These are phyloP conservation scores for Neoarthrinium moseri DNA, from an alignment of 2,329 filamentous ascomycete genomes.

Conservation along the genomic window DNA sequence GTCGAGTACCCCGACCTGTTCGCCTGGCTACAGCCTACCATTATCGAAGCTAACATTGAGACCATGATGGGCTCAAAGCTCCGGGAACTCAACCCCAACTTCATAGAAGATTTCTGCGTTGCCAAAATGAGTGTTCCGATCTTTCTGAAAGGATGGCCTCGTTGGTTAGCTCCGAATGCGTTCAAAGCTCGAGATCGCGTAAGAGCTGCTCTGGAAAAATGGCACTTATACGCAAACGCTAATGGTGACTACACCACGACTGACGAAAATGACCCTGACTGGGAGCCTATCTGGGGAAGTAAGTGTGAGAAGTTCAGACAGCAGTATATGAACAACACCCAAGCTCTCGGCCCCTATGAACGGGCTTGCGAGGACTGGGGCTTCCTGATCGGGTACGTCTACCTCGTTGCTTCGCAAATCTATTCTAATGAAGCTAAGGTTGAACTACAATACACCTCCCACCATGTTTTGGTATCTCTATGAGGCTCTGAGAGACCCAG, in stretches of 20 bases:
- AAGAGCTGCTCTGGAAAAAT: constrained; percentile 11
- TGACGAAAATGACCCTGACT: constrained; percentile 10
- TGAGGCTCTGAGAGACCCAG: constrained; percentile 12
- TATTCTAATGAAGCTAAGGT: not conserved
- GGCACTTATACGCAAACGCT: constrained; percentile 11
- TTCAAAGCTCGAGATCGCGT: constrained; percentile 11
- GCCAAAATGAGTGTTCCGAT: constrained; percentile 6
- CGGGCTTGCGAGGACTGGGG: constrained; percentile 14
- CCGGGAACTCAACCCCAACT: constrained; percentile 12
- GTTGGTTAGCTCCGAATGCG: constrained; percentile 10
- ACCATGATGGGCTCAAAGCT: constrained; percentile 14
- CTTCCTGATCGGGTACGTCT: constrained; percentile 14
- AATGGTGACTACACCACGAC: constrained; percentile 7
- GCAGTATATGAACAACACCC: constrained; percentile 11
- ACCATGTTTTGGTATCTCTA: constrained; percentile 14
- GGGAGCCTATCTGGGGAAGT: constrained; percentile 14
- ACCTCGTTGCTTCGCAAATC: not conserved
- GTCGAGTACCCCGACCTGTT: constrained; percentile 10
- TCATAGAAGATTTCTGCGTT: constrained; percentile 12
- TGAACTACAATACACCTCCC: constrained; percentile 10
- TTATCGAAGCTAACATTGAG: constrained; percentile 7
- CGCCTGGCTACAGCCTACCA: constrained; percentile 7
- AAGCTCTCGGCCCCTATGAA: constrained; percentile 10
- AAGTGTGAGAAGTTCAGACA: constrained; percentile 12
- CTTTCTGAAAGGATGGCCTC: constrained; percentile 10